Conservation (phyloP, 1,284 basidiomycete species). For the Vanrija humicola region DNA sequence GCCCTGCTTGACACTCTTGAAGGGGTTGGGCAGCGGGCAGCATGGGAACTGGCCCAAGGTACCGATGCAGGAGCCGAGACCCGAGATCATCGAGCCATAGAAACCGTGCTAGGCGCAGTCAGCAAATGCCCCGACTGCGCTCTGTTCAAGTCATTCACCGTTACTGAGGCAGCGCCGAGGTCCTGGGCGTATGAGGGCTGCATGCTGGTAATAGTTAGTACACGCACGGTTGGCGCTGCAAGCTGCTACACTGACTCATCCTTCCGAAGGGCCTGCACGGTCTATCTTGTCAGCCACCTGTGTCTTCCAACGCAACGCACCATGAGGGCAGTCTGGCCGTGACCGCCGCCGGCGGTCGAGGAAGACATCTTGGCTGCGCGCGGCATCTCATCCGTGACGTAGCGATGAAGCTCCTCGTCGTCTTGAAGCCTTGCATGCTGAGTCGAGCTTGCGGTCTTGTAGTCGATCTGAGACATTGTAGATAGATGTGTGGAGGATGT, state of each 20-base stretch:
- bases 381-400: conserved; percentile 41
- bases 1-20: conserved; percentile 60
- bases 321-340: conserved; percentile 2
- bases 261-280: conserved; percentile 46
- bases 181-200: conserved; percentile 82
- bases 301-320: not conserved
- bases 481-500: not conserved
- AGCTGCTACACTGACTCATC: conserved; percentile 33
- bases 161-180: conserved; percentile 57
- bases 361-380: conserved; percentile 25
- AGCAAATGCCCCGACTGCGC: conserved; percentile 8
- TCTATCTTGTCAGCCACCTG: conserved; percentile 23
- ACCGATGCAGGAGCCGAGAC: conserved; percentile 47
- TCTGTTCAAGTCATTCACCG: conserved; percentile 45
- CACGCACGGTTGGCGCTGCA: no score
- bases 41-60: conserved; percentile 77
- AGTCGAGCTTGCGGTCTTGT: not conserved
- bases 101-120: conserved; percentile 69
- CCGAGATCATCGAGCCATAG: conserved; percentile 76
- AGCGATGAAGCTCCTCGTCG: conserved; percentile 39
- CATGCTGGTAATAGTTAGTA: conserved; percentile 28
- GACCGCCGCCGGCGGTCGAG: not conserved
- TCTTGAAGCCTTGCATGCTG: conserved; percentile 7
- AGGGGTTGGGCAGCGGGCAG: conserved; percentile 63
- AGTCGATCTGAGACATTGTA: conserved; percentile 1